Evolutionary conservation across 371 early-diverging fungal genomes (phyloP).

Genomic region (Umbelopsis sp.): DNA sequence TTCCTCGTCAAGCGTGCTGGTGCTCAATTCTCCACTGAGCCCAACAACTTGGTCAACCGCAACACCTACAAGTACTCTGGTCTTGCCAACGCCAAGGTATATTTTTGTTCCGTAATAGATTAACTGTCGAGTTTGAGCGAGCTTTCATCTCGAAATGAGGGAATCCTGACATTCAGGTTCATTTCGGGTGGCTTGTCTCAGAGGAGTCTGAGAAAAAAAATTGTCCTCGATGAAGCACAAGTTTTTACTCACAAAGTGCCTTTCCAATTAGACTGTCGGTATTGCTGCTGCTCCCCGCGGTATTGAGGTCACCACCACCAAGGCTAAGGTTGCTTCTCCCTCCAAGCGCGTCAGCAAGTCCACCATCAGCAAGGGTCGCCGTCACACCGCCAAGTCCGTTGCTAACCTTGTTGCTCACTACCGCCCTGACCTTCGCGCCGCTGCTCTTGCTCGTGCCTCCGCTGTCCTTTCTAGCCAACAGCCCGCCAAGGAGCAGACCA

Average conservation of each 20-base stretch:
- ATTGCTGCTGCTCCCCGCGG: slow-evolving; percentile 68
- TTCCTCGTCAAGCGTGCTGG: slow-evolving; percentile 90
- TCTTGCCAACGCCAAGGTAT: slow-evolving; percentile 78
- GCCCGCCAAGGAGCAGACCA: slow-evolving; percentile 59
- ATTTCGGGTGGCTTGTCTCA: slow-evolving; percentile 18
- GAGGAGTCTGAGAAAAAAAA: slow-evolving; percentile 1
- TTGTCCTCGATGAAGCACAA: too few species aligned
- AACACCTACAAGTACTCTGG: slow-evolving; percentile 90
- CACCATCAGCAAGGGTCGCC: slow-evolving; percentile 68
- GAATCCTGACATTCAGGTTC: background rate
- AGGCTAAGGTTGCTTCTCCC: slow-evolving; percentile 63
- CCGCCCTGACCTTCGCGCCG: slow-evolving; percentile 82
- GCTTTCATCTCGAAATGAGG: background rate
- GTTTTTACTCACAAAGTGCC: background rate
- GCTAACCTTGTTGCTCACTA: slow-evolving; percentile 73
- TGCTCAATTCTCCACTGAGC: slow-evolving; percentile 80
- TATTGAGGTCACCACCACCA: slow-evolving; percentile 67
- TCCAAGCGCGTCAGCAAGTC: slow-evolving; percentile 58
- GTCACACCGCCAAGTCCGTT: slow-evolving; percentile 73
- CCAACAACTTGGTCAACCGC: slow-evolving; percentile 82
- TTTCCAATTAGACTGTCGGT: slow-evolving; percentile 59
- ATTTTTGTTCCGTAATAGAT: background rate
- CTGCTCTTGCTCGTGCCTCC: slow-evolving; percentile 83
- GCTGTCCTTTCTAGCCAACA: slow-evolving; percentile 71
- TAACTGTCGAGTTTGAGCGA: background rate